phyloP scores from a whole-genome alignment of 805 yeast species.

The Hagleromyces aurorensis region DNA sequence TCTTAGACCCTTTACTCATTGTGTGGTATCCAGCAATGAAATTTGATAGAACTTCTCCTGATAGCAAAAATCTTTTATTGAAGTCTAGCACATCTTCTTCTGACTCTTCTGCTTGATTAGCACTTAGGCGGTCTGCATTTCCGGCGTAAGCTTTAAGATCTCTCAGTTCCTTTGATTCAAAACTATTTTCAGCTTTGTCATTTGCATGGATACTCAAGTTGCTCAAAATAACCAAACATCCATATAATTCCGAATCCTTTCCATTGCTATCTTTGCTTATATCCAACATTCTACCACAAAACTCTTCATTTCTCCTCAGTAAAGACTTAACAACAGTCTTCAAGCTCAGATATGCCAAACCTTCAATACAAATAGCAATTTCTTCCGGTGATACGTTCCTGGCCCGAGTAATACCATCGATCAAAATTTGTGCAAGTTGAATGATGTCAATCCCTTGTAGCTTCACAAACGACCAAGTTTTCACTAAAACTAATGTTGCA shows the following conservation, averaged over 20 bases:
- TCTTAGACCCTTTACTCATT: constrained; percentile 21
- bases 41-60: constrained; percentile 16
- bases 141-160: constrained; percentile 29
- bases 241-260: constrained; percentile 23
- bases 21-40: constrained; percentile 9
- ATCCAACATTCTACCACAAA: constrained; percentile 28
- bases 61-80: constrained; percentile 15
- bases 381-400: constrained; percentile 6
- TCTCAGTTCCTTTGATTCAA: constrained; percentile 18
- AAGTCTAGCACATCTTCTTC: constrained; percentile 18
- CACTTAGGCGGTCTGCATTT: constrained; percentile 10
- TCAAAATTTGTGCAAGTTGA: constrained; percentile 29
- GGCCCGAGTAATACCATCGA: constrained; percentile 8
- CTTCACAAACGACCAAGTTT: constrained; percentile 47
- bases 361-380: constrained; percentile 34
- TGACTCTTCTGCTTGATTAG: constrained; percentile 9
- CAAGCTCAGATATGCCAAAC: constrained; percentile 42
- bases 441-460: constrained; percentile 27
- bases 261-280: constrained; percentile 14
- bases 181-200: too few relatives aligned
- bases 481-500: constrained; percentile 42
- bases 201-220: constrained; percentile 23
- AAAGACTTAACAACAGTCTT: constrained; percentile 32
- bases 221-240: constrained; percentile 29
- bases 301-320: constrained; percentile 33